Evolutionary conservation across 257 asterid species (phyloP).

Genomic region (Cruciata laevipes): DNA sequence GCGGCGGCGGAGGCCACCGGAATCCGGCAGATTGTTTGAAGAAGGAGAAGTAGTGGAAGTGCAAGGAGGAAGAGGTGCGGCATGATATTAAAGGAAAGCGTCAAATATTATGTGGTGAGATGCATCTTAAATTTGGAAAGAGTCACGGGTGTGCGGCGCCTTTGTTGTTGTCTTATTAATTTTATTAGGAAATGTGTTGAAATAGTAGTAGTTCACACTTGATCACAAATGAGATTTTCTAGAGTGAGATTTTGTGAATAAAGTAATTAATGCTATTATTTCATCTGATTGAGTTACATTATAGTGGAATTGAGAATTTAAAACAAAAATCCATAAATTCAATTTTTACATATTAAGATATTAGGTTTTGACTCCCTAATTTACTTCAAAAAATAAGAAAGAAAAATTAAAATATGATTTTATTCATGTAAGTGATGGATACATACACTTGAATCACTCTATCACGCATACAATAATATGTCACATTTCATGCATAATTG

Average conservation of each 20-base stretch:
- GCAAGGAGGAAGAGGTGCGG: conserved; percentile 7
- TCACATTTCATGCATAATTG: background rate
- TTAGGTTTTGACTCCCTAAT: no score
- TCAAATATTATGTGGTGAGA: conserved; percentile 8
- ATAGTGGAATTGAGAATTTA: background rate
- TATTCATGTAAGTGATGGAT: background rate
- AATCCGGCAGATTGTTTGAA: background rate
- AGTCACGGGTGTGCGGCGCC: background rate
- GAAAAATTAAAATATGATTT: no score
- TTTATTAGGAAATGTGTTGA: background rate
- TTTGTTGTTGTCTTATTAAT: no score
- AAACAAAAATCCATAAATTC: no score
- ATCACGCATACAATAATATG: background rate
- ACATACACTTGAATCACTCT: background rate
- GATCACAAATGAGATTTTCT: no score
- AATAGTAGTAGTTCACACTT: no score
- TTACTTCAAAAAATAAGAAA: no score
- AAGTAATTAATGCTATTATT: background rate
- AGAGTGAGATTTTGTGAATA: background rate
- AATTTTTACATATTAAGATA: no score
- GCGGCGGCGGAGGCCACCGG: conserved; percentile 14
- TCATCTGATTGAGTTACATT: no score
- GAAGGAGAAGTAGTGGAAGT: background rate
- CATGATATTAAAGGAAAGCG: conserved; percentile 18
- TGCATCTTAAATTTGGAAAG: background rate